Conservation (phyloP, 345 rosid genomes). For the Murraya koenigii region DNA sequence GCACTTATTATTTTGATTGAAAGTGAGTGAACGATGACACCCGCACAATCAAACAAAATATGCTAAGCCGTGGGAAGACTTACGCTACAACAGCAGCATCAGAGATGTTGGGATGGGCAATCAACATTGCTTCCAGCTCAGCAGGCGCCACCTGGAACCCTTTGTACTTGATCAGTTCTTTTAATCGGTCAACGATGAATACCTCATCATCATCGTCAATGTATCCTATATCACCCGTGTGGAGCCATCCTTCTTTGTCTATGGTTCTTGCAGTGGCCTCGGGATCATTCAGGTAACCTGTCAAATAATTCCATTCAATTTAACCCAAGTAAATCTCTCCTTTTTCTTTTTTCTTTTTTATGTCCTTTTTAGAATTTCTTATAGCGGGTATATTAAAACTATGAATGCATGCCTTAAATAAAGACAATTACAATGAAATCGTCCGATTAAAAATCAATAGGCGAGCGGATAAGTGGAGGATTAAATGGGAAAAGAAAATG, state of each 20-base stretch:
- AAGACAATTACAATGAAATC: too few relatives aligned
- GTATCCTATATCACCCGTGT: conserved; percentile 60
- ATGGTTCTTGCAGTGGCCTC: conserved; percentile 49
- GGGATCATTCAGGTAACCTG: conserved; percentile 59
- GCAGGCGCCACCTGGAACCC: conserved; percentile 77
- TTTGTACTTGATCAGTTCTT: conserved; percentile 63
- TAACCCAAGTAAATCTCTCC: neutral
- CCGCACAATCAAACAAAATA: neutral
- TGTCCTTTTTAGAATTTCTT: too few relatives aligned
- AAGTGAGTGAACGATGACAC: neutral
- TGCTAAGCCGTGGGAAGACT: conserved; percentile 6
- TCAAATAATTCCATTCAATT: neutral
- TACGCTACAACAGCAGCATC: conserved; percentile 75
- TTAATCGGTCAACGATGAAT: conserved; percentile 58
- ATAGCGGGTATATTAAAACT: too few relatives aligned
- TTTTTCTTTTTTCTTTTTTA: accelerated
- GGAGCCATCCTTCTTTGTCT: conserved; percentile 64
- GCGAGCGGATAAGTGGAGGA: too few relatives aligned
- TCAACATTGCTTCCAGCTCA: conserved; percentile 59
- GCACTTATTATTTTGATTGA: neutral
- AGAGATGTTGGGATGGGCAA: conserved; percentile 44
- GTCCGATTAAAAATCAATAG: too few relatives aligned
- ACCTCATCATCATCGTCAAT: conserved; percentile 61
- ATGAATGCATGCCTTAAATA: too few relatives aligned
- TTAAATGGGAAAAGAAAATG: too few relatives aligned